phyloP scores from a whole-genome alignment of 2,329 filamentous ascomycete species.

The Hypomyces rosellus region DNA sequence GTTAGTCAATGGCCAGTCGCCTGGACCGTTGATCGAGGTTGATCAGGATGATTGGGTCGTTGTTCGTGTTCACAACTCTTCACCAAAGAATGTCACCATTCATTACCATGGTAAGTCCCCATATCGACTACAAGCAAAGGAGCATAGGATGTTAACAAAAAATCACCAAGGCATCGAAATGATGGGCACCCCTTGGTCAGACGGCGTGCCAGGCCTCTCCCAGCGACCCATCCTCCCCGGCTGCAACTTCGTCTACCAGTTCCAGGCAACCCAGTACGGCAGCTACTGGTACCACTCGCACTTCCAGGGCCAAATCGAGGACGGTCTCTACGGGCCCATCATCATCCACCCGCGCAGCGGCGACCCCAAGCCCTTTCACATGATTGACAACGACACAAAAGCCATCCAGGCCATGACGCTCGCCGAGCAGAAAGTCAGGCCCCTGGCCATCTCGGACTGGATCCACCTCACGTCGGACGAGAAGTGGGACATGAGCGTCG shows the following conservation, averaged over 20 bases:
- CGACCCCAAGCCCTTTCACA: constrained; percentile 38
- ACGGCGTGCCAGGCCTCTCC: constrained; percentile 52
- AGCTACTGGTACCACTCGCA: constrained; percentile 59
- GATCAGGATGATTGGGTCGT: constrained; percentile 44
- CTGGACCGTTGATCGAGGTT: constrained; percentile 53
- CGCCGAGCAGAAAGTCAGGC: constrained; percentile 41
- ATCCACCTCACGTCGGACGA: constrained; percentile 46
- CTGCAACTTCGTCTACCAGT: constrained; percentile 44
- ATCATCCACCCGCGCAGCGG: constrained; percentile 35
- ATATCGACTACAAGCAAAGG: too few species aligned
- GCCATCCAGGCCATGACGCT: constrained; percentile 36
- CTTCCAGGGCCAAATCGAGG: constrained; percentile 47
- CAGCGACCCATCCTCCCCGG: constrained; percentile 47
- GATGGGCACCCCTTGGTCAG: constrained; percentile 50
- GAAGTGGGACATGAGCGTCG: constrained; percentile 36
- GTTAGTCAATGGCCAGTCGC: constrained; percentile 54
- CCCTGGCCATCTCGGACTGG: constrained; percentile 51
- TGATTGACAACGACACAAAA: constrained; percentile 35
- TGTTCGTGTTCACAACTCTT: constrained; percentile 39
- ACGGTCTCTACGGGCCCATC: constrained; percentile 54
- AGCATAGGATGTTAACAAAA: background rate
- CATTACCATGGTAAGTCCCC: constrained; percentile 42
- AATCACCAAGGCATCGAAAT: constrained; percentile 48
- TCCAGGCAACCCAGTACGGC: constrained; percentile 50
- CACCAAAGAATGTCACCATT: constrained; percentile 41